Evolutionary conservation across 2,329 filamentous ascomycete genomes (phyloP), one percentile per base, ranked within the genome.

Genomic region (Hyphodiscus sp.): DNA sequence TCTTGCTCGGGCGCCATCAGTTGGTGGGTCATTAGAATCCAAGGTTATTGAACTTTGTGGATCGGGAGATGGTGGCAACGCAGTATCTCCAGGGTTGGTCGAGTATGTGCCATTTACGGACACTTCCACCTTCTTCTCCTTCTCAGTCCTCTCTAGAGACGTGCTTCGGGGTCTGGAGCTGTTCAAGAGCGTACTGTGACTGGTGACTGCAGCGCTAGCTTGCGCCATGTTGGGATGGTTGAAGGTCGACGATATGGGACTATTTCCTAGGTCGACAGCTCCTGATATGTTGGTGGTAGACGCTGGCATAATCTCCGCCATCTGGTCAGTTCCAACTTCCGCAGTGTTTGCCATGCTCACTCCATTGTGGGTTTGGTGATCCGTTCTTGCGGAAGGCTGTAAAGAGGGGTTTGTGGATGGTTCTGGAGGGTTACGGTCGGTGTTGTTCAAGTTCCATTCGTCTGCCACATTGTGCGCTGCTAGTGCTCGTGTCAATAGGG

Each of bases 101-200:
- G 64, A 63, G 49, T 54, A 61, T 51, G 57, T 33, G 43, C 61
- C 59, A 56, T 67, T 59, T 47, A 68, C 63, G 41, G 64, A 45
- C 29, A 69, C 63, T 50, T 67, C 67, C 26, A 69, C 54, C 52
- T 67, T 67, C 42, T 67, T 69, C 58, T 75, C 74, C 59, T 70
- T 71, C 7, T 71, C 68, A 4, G 71, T 73, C n/a, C 71, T 67
- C 58, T 75, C 73, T 26, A 73, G 58, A 19, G 74, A 74, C 23
- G 67, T 70, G n/a, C 70, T 70, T 57, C 72, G 51, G 43, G 61
- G 61, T 55, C 60, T 58, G 6, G 49, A 41, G 29, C 62, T 67
- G 45, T 59, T 56, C 49, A 71, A 64, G 20, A 66, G 64, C 13
- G 71, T 69, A 41, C 68, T 66, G 49, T 72, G 69, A 53, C 66